These are phyloP conservation scores for Castanea mollissima DNA, from an alignment of 306 rosid genomes.

Conservation along the genomic window DNA sequence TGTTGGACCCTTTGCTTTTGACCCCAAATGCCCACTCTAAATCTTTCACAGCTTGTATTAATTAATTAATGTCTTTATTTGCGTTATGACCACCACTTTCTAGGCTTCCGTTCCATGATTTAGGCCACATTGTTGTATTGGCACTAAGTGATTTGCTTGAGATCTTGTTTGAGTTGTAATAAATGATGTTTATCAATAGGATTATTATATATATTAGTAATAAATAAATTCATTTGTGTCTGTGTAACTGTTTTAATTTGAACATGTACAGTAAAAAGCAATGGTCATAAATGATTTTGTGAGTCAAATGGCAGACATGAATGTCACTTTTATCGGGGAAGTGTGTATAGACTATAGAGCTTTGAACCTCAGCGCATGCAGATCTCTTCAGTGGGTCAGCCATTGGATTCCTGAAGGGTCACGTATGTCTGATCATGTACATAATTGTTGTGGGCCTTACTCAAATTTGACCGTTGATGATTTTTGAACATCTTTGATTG, in stretches of 20 bases:
- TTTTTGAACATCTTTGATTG: neutral
- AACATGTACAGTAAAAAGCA: neutral
- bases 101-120: neutral
- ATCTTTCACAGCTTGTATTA: neutral
- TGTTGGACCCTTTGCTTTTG: conserved; percentile 79
- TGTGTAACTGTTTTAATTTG: neutral
- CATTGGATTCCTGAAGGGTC: conserved; percentile 2
- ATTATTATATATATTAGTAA: neutral
- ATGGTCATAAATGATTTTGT: neutral
- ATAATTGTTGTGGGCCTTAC: neutral
- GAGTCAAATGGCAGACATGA: neutral
- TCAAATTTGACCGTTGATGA: neutral
- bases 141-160: neutral
- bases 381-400: neutral
- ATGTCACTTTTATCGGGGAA: neutral
- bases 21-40: conserved; percentile 49
- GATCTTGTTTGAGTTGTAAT: neutral
- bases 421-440: neutral
- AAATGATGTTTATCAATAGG: neutral
- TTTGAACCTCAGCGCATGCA: neutral
- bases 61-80: neutral
- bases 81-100: no score
- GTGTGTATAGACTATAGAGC: neutral
- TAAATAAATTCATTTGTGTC: neutral
- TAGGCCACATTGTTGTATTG: neutral